Base-by-base conservation (phyloP, 208 protist genomes). In the Crithidia fasciculata region DNA sequence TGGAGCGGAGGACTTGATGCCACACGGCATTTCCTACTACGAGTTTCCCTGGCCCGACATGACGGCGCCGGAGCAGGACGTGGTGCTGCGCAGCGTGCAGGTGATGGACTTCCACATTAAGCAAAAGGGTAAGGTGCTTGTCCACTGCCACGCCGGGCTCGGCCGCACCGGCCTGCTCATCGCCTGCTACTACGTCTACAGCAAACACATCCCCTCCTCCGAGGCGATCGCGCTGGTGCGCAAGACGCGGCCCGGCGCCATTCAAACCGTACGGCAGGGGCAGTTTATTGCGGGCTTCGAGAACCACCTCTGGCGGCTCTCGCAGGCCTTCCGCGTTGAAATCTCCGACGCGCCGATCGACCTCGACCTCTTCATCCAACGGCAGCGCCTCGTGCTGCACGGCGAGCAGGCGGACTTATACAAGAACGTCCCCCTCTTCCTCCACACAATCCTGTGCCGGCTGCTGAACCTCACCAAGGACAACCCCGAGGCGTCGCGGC, bases 31-130 rank as follows among this genome's bases (percentile, higher is more conserved):
- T 71, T 82, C 76, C 45, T 96, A 95, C 80, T 97, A 97, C 69
- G 91, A 96, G 73, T 98, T 97, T 66, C 90, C 92, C 12, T 98
- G 90, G 88, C 88, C 88, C 2, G 95, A 98, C 80, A 97, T 98
- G 92, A 94, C 88, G 7, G 88, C 91, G 5, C 95, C 95, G 61
- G 72, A 96, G 74, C 84, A 94, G 68, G 88, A 97, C 68, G 77
- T 96, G 12, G 92, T 97, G 41, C 71, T 98, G 73, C 84, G 88
- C 69, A 96, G 90, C 66, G 90, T 98, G 18, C 92, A 98, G 73
- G 86, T 95, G 69, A 98, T 98, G 89, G 84, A 94, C 80, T 92
- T 88, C 64, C 91, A 96, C 72, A 85, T 96, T 36, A 90, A 93
- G 73, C 94, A 92, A 41, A 89, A 90, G 53, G 88, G 87, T 40